Conservation (phyloP, 2,329 filamentous ascomycete genomes). For the Lecanicillium sp. region DNA sequence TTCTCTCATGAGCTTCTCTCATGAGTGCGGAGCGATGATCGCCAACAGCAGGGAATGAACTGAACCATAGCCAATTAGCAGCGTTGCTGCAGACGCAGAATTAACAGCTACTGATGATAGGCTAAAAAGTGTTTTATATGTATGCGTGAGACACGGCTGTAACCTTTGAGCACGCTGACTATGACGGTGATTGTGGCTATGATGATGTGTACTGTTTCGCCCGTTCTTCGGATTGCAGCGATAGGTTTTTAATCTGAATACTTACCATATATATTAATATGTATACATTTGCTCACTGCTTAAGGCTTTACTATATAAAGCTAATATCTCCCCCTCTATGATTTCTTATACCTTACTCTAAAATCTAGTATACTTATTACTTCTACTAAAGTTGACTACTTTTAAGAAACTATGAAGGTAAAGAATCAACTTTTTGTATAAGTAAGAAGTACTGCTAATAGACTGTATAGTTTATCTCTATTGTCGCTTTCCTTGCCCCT, state of each 20-base stretch:
- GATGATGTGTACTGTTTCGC: neutral
- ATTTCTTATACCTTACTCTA: neutral
- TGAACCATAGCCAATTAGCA: neutral
- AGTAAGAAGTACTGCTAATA: slow-evolving; percentile 2
- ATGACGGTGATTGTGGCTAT: neutral
- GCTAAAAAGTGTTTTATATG: neutral
- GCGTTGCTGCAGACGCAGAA: neutral
- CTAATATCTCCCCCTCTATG: neutral
- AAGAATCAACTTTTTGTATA: neutral
- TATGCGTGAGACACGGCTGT: slow-evolving; percentile 2
- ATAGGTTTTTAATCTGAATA: neutral
- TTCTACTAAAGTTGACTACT: neutral
- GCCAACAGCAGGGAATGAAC: neutral
- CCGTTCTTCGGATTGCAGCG: neutral
- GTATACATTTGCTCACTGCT: neutral
- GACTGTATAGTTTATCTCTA: slow-evolving; percentile 1
- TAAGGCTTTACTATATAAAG: slow-evolving; percentile 1
- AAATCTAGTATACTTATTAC: neutral
- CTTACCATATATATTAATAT: slow-evolving; percentile 1
- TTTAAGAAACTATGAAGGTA: slow-evolving; percentile 2
- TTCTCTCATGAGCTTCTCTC: slow-evolving; percentile 1
- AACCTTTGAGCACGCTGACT: slow-evolving; percentile 1
- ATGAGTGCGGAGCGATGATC: neutral
- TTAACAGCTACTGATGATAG: slow-evolving; percentile 1
- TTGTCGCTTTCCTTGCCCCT: slow-evolving; percentile 2